phyloP scores from a whole-genome alignment of 2,329 filamentous ascomycete genomes.

The Trichoderma breve region DNA sequence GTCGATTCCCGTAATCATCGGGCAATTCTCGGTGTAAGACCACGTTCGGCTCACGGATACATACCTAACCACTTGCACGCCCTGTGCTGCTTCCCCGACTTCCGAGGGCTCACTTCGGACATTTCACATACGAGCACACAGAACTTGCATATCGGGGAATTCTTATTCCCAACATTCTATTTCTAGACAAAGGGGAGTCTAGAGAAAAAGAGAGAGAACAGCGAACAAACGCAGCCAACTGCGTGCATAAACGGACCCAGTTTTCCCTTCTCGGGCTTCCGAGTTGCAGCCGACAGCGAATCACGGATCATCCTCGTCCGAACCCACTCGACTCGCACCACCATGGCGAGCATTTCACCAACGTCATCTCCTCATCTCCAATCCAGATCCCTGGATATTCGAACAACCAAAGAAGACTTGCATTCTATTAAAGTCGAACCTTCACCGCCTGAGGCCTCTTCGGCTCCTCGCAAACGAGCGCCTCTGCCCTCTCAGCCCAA shows the following conservation, averaged over 20 bases:
- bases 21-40: slow-evolving; percentile 12
- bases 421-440: background rate
- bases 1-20: background rate
- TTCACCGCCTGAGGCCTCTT: slow-evolving; percentile 1
- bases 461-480: slow-evolving; percentile 28
- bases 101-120: background rate
- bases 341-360: slow-evolving; percentile 18
- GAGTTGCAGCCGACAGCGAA: slow-evolving; percentile 24
- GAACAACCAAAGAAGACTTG: background rate
- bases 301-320: background rate
- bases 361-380: slow-evolving; percentile 19
- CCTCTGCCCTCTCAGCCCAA: slow-evolving; percentile 34
- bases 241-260: slow-evolving; percentile 12
- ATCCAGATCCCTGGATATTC: background rate
- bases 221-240: background rate
- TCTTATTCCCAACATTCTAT: background rate
- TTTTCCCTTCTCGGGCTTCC: slow-evolving; percentile 30
- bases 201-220: background rate
- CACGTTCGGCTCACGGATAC: background rate
- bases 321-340: slow-evolving; percentile 17
- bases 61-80: background rate
- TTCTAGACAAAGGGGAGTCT: background rate
- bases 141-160: background rate
- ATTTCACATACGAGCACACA: background rate
- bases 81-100: background rate